Base-by-base conservation (phyloP, 2,329 filamentous ascomycete genomes). In the Seiridium unicorne region DNA sequence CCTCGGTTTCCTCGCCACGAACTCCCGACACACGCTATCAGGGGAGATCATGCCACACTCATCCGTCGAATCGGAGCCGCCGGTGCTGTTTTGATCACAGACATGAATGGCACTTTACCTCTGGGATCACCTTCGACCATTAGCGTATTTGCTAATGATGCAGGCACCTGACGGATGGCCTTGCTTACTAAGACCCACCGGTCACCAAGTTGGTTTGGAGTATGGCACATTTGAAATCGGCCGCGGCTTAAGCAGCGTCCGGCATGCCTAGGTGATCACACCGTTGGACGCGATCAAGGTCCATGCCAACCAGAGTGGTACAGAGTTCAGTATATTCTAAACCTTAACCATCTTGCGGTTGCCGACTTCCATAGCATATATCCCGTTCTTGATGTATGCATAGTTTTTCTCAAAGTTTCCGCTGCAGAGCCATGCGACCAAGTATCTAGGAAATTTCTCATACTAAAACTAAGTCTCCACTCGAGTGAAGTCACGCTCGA, bases 1-100 rank as follows among this genome's bases (percentile, higher is more conserved):
- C 13, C 26, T 34, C 47, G 47, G 47, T 11, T 32, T 32, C 18
- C 6, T 49, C 47, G 47, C n/a, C 26, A 49, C 31, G 26, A 49
- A 49, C 26, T 32, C 47, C 26, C 47, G 34, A 32, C 26, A 3
- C 47, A 32, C 35, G 88, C 97, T 70, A 93, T 96, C 13, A 91
- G 88, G 57, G 83, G 76, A 47, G 81, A 94, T 59, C 93, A 97
- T 71, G 87, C 79, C 48, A 70, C 76, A 31, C 77, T 92, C 57
- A 94, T 96, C 64, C 88, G 93, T 42, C 84, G 91, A 65, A 84
- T 91, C 57, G 93, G 86, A 11, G 88, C 90, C 56, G 89, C 90
- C 73, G 92, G 91, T 13, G 92, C 89, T 3, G 92, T 98, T 5
- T 80, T 98, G 31, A 76, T 90, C 32, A 90, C 90, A 74, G 86